Conservation (phyloP, 2,329 filamentous ascomycete species). For the Acephala macrosclerotiorum region DNA sequence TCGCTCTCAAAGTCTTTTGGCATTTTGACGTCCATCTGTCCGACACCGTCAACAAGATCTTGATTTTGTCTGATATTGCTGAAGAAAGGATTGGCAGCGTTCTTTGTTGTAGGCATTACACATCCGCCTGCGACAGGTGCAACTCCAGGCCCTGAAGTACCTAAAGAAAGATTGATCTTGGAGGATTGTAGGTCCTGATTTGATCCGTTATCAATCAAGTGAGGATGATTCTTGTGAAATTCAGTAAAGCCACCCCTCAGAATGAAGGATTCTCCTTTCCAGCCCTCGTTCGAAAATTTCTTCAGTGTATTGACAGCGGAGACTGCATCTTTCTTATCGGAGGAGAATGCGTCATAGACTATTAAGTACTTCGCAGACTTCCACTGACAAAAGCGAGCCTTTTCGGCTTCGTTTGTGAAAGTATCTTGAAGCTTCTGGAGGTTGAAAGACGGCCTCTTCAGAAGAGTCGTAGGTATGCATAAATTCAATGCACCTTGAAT, state of each 20-base stretch:
- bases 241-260: slow-evolving; percentile 82
- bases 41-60: slow-evolving; percentile 92
- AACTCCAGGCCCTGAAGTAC: slow-evolving; percentile 56
- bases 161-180: slow-evolving; percentile 59
- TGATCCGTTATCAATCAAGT: slow-evolving; percentile 63
- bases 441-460: slow-evolving; percentile 92
- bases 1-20: slow-evolving; percentile 59
- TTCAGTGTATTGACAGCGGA: slow-evolving; percentile 87
- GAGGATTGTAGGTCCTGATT: slow-evolving; percentile 45
- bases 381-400: slow-evolving; percentile 80
- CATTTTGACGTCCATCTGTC: slow-evolving; percentile 73
- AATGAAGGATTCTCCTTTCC: slow-evolving; percentile 75
- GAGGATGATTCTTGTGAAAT: slow-evolving; percentile 73
- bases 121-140: slow-evolving; percentile 90
- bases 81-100: slow-evolving; percentile 87
- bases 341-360: slow-evolving; percentile 84
- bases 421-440: slow-evolving; percentile 87
- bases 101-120: slow-evolving; percentile 73
- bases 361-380: slow-evolving; percentile 76
- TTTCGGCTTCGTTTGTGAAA: slow-evolving; percentile 76
- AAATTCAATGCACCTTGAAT: slow-evolving; percentile 86
- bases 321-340: slow-evolving; percentile 79
- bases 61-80: slow-evolving; percentile 96
- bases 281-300: slow-evolving; percentile 89
- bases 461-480: slow-evolving; percentile 91